Base-by-base conservation (phyloP, 192 early-diverging fungal genomes). In the Entophlyctis helioformis region DNA sequence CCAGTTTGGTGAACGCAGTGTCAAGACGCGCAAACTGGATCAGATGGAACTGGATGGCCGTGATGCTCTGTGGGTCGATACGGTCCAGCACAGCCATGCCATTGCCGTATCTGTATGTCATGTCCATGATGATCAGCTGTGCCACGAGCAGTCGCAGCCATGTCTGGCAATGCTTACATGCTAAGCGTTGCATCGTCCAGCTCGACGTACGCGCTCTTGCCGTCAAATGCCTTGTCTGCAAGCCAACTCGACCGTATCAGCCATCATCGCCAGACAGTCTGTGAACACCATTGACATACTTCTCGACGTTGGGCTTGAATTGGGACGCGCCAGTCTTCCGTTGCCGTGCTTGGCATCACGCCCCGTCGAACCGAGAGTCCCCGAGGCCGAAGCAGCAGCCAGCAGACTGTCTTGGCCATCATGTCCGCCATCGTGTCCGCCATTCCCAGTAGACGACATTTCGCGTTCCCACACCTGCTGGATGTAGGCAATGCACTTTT, bases 41-140 rank as follows among this genome's bases (percentile, higher is more conserved):
- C 33, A 43, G 63, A 3, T 31, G 27, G 31, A 62, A 56, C 6
- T 18, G 11, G 20, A 62, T 23, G 1, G 44, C 23, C 1, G 44
- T 57, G 20, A 62, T 39, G 22, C 37, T 5, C 5, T 18, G 13
- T 11, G 46, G 16, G 15, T 67, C 60, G 13, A 55, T n/a, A 18
- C 50, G 42, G 38, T 62, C 65, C 10, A 59, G 31, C 7, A 54
- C 31, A 0, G 39, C 26, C 13, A 54, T 10, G 16, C 59, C 44
- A 25, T 62, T 54, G 29, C 64, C 64, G 46, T 57, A 62, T 25
- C 57, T 59, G 22, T 33, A 28, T 21, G 9, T 32, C 15, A 25
- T 23, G 8, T 18, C 10, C 24, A 54, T 3, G n/a, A n/a, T n/a
- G n/a, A n/a, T n/a, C n/a, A n/a, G n/a, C n/a, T n/a, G n/a, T 29